Conservation (phyloP, 176 grass and related monocot genomes). For the Carex scoparia region DNA sequence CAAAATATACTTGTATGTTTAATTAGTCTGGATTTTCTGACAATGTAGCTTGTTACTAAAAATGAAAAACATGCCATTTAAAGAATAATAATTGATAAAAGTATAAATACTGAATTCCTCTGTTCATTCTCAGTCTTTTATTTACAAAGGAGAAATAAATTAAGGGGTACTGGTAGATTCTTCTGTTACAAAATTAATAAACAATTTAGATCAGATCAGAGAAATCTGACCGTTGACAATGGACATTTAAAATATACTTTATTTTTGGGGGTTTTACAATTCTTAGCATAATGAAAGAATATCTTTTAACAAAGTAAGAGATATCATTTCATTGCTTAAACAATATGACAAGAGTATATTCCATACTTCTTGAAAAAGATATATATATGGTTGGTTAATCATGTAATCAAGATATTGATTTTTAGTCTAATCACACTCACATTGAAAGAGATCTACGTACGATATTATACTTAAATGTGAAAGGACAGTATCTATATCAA, state of each 20-base stretch:
- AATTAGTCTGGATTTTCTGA: background rate
- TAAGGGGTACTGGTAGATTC: background rate
- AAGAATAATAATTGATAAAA: background rate
- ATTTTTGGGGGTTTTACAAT: background rate
- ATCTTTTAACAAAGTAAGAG: constrained; percentile 25
- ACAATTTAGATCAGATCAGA: background rate
- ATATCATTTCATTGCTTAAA: constrained; percentile 44
- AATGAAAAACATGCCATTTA: background rate
- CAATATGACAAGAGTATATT: constrained; percentile 32
- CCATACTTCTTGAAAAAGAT: constrained; percentile 39
- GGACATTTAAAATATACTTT: constrained; percentile 32
- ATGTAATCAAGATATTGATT: constrained; percentile 25
- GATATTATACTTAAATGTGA: constrained; percentile 5
- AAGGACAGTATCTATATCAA: constrained; percentile 6
- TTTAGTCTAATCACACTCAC: constrained; percentile 21
- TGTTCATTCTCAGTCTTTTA: background rate
- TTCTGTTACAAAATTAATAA: background rate
- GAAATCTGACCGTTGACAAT: constrained; percentile 31
- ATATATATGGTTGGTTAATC: constrained; percentile 13
- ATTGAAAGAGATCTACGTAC: constrained; percentile 17
- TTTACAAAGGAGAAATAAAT: background rate
- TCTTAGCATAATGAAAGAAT: background rate
- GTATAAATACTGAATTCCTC: constrained; percentile 26
- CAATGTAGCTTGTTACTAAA: background rate
- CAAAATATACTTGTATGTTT: background rate